Evolutionary conservation across 2,329 filamentous ascomycete species (phyloP), one percentile per base, ranked within the genome.

Genomic region (Epichloe sp.): DNA sequence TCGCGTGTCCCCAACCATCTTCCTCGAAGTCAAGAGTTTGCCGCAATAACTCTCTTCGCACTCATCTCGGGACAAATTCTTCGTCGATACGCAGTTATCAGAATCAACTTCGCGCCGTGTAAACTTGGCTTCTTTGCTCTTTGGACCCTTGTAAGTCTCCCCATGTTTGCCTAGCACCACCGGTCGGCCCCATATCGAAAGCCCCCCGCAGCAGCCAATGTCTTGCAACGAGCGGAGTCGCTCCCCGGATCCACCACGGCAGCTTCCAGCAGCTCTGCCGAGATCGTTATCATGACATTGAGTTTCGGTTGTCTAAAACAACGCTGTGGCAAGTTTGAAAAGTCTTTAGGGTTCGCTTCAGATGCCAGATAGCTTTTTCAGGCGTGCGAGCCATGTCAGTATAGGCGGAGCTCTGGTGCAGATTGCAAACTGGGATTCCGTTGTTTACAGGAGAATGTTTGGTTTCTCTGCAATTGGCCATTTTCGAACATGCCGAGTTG

Each of bases 191-290:
- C 51, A 49, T 43, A 21, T 42, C 42, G 50, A 36, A 19, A 36
- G 35, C 26, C 47, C 47, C 47, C 7, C 17, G 31, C 37, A 41
- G 37, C 40, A 23, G 51, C 52, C 57, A 57, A 54, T 55, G 48
- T 52, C 49, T 45, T 51, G 43, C 38, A 44, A 48, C 17, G 26
- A 46, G 54, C 56, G 54, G 57, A 56, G 53, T 50, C 52, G 46
- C 47, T 11, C 46, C 12, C 43, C 50, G 51, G 51, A 44, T 55
- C 54, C 50, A 49, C 52, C 51, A 35, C 44, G 40, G 46, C 48
- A 23, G 49, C 23, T 36, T 17, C 42, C 14, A 47, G 47, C 47
- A 46, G 21, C 19, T 11, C 17, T 48, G 15, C 50, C 45, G 21
- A 35, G 38, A 43, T 12, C 14, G 19, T 35, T n/a, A 26, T 14